Percentiles rank a stretch among this genome's conserved stretches.
These are phyloP conservation scores for Candolleomyces eurysporus DNA, from an alignment of 768 basidiomycete species.

Conservation along the genomic window DNA sequence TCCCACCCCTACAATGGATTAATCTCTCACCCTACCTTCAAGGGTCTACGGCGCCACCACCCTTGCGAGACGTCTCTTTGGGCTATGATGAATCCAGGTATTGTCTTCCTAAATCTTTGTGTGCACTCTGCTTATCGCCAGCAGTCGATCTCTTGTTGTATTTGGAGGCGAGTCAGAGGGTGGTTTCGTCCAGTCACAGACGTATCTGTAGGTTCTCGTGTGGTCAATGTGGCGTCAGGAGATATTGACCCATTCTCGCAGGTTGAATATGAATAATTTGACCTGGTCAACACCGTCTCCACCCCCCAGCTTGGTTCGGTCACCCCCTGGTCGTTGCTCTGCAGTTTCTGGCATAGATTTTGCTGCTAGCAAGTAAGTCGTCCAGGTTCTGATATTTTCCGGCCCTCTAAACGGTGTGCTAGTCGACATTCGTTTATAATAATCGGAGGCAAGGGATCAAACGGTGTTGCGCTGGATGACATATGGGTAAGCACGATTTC, in stretches of 20 bases:
- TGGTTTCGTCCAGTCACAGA: conserved; percentile 60
- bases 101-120: conserved; percentile 5
- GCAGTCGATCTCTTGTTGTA: conserved; percentile 58
- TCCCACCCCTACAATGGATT: conserved; percentile 75
- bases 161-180: conserved; percentile 75
- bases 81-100: conserved; percentile 55
- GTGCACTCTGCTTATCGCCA: conserved; percentile 30
- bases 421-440: conserved; percentile 76
- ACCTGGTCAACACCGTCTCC: conserved; percentile 60
- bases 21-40: conserved; percentile 58
- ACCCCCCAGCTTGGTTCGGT: conserved; percentile 41
- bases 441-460: conserved; percentile 64
- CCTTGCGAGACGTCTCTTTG: conserved; percentile 69
- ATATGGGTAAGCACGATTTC: conserved; percentile 60
- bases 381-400: background rate
- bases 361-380: conserved; percentile 78
- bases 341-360: conserved; percentile 66
- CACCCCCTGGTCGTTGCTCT: conserved; percentile 63
- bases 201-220: conserved; percentile 55
- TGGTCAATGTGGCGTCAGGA: background rate
- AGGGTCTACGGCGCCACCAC: conserved; percentile 55
- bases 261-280: conserved; percentile 61
- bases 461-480: conserved; percentile 57
- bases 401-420: conserved; percentile 10
- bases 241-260: conserved; percentile 22